These are phyloP conservation scores for Chara braunii DNA, from an alignment of 139 green algal genomes.

Conservation along the genomic window DNA sequence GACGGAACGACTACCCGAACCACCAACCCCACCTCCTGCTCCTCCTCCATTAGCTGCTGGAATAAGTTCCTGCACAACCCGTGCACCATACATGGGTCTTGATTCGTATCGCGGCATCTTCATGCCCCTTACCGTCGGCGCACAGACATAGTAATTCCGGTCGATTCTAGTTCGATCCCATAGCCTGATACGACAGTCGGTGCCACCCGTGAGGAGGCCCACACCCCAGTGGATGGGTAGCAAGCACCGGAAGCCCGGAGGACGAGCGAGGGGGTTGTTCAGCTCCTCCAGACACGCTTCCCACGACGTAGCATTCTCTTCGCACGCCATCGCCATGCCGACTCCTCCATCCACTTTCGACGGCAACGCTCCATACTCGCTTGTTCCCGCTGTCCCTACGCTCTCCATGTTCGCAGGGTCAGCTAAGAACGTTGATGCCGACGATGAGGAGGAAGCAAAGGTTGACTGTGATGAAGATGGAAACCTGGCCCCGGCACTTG, in stretches of 20 bases:
- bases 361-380: too few species aligned
- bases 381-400: too few species aligned
- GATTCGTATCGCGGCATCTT: constrained; percentile 8
- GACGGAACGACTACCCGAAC: background rate
- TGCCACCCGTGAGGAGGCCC: constrained; percentile 28
- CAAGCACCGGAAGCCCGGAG: constrained; percentile 9
- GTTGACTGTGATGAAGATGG: too few species aligned
- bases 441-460: too few species aligned
- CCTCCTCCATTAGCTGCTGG: background rate
- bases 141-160: constrained; percentile 24
- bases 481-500: too few species aligned
- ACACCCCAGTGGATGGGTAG: constrained; percentile 13
- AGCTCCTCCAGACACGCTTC: constrained; percentile 30
- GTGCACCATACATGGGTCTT: background rate
- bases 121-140: background rate
- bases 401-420: too few species aligned
- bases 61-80: constrained; percentile 16
- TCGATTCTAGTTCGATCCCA: constrained; percentile 28
- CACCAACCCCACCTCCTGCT: background rate
- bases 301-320: too few species aligned
- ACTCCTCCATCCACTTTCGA: too few species aligned
- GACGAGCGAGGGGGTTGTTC: constrained; percentile 5
- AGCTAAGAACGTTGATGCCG: too few species aligned
- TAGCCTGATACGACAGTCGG: constrained; percentile 29
- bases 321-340: too few species aligned